Conservation (phyloP, 306 rosid genomes). For the Lupinus albus region DNA sequence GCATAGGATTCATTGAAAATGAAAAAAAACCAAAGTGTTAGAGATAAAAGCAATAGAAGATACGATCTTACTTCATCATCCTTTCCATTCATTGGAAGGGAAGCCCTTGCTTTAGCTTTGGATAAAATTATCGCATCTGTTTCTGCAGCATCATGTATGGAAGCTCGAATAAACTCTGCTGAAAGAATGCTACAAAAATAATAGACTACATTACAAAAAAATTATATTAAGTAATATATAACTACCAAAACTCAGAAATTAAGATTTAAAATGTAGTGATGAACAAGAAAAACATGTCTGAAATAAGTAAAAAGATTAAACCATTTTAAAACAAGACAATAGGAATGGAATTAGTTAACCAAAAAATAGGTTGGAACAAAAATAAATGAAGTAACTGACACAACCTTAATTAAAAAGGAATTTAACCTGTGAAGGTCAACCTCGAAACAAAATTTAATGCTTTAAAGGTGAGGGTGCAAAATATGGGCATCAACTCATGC, state of each 20-base stretch:
- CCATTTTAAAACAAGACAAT: conserved; percentile 21
- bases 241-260: conserved; percentile 20
- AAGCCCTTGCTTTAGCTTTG: conserved; percentile 77
- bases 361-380: conserved; percentile 1
- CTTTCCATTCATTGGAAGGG: conserved; percentile 69
- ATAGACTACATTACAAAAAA: conserved; percentile 52
- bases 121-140: conserved; percentile 70
- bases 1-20: conserved; percentile 29
- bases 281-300: conserved; percentile 23
- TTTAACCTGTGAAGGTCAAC: conserved; percentile 5
- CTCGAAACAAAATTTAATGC: not conserved
- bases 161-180: conserved; percentile 83
- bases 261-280: conserved; percentile 14
- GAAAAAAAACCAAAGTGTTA: not conserved
- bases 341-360: conserved; percentile 21
- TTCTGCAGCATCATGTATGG: conserved; percentile 78
- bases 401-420: conserved; percentile 1
- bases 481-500: conserved; percentile 7
- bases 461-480: not conserved
- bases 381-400: conserved; percentile 6
- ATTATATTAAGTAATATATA: not conserved
- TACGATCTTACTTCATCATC: conserved; percentile 70
- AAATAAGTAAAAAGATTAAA: conserved; percentile 6
- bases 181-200: conserved; percentile 94
- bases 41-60: conserved; percentile 19